Evolutionary conservation across 1,284 basidiomycete genomes (phyloP).

Genomic region (Ustilago vetiveriae): DNA sequence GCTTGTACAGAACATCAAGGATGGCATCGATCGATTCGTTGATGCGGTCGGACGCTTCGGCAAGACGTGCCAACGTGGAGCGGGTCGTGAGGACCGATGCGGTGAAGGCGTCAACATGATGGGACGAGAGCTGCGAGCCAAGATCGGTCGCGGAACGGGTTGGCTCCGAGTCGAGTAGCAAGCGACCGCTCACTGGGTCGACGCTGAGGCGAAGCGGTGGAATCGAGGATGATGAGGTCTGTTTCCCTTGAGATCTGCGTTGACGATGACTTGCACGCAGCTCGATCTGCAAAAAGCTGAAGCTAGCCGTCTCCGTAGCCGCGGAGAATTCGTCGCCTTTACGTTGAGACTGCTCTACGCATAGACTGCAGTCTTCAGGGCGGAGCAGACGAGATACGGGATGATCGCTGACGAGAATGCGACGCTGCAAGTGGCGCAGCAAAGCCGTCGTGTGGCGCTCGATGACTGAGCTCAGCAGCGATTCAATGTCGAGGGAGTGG

Average conservation of each 20-base stretch:
- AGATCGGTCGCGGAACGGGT: constrained; percentile 1
- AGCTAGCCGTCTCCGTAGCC: constrained; percentile 22
- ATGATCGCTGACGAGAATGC: constrained; percentile 42
- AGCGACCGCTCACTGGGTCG: constrained; percentile 40
- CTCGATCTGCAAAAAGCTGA: constrained; percentile 34
- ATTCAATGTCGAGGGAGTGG: constrained; percentile 33
- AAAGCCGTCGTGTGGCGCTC: constrained; percentile 31
- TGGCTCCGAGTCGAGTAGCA: constrained; percentile 35
- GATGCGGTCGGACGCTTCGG: constrained; percentile 46
- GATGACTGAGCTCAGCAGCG: constrained; percentile 25
- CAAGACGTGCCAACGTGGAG: constrained; percentile 20
- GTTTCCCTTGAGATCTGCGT: background rate
- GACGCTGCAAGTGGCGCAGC: constrained; percentile 35
- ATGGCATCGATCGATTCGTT: constrained; percentile 42
- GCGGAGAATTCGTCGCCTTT: constrained; percentile 30
- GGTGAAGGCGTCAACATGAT: constrained; percentile 25
- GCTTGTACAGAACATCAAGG: constrained; percentile 42
- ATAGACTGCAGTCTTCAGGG: constrained; percentile 34
- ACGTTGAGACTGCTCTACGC: constrained; percentile 23
- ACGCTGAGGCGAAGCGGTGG: constrained; percentile 43
- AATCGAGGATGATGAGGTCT: constrained; percentile 8
- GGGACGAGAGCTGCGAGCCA: background rate
- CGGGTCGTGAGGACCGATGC: constrained; percentile 31
- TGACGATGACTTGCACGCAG: constrained; percentile 13
- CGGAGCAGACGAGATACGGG: constrained; percentile 34